Conservation (phyloP, 257 asterid species). For the Paulownia fortunei region DNA sequence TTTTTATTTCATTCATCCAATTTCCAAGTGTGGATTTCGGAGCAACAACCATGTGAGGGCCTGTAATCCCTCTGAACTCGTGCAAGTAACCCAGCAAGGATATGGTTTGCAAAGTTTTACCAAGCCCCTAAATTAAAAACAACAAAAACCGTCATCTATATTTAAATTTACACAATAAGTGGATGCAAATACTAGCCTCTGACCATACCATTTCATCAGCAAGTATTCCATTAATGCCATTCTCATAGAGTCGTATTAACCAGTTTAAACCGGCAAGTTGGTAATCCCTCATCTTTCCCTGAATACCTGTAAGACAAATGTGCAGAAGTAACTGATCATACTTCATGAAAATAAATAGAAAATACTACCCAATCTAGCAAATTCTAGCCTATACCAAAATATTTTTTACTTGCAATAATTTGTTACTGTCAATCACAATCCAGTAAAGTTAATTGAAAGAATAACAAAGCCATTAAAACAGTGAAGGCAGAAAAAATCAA, state of each 20-base stretch:
- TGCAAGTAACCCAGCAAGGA: slow-evolving; percentile 94
- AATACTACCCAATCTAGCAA: neutral
- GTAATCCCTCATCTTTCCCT: slow-evolving; percentile 99
- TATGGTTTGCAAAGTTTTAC: slow-evolving; percentile 97
- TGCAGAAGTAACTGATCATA: neutral
- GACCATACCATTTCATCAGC: slow-evolving; percentile 94
- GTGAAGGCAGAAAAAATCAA: slow-evolving; percentile 1
- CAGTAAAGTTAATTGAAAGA: slow-evolving; percentile 3
- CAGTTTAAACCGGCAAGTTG: slow-evolving; percentile 98
- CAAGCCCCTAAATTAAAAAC: slow-evolving; percentile 68
- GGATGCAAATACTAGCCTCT: neutral
- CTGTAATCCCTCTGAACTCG: slow-evolving; percentile 96
- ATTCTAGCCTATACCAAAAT: slow-evolving; percentile 16
- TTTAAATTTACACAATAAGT: neutral
- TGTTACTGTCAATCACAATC: neutral
- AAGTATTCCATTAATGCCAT: slow-evolving; percentile 97
- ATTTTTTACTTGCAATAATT: neutral
- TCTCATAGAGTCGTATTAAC: slow-evolving; percentile 93
- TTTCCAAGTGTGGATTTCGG: slow-evolving; percentile 99
- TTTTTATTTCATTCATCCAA: slow-evolving; percentile 99
- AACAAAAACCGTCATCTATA: slow-evolving; percentile 23
- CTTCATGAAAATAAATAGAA: neutral
- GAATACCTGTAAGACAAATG: slow-evolving; percentile 70
- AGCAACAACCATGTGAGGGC: slow-evolving; percentile 99
- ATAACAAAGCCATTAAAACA: neutral